Evolutionary conservation across 2,329 filamentous ascomycete genomes (phyloP), one percentile per base, ranked within the genome.

Genomic region (Hirsutella rhossiliensis): DNA sequence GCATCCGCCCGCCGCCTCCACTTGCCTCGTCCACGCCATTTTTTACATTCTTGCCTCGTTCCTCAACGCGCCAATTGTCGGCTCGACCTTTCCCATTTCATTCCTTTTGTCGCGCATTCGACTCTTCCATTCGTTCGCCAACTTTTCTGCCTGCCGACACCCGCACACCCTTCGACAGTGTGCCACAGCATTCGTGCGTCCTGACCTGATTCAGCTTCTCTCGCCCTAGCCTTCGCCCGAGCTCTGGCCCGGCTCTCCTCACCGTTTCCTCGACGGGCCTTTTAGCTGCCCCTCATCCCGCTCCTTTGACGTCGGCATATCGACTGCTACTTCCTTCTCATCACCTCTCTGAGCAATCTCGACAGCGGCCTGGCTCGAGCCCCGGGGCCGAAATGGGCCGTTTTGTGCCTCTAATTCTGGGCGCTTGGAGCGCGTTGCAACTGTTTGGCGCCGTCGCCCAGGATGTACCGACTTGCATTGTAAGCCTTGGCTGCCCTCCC

Each of bases 381-480:
- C 27, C n/a, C 18, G 19, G 20, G 30, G 34, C 47, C 47, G 45
- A 51, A 5, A 60, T 61, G 52, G 59, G 52, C 43, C 50, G 57
- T 38, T 50, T 56, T 48, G 48, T 55, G 44, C 53, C 56, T 32
- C 39, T 47, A 13, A 48, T 53, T 39, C 30, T 62, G 18, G 46
- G 56, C 47, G 59, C 55, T 45, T 51, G 61, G 48, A 52, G 54
- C 49, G 52, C 57, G 44, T 41, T 57, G 17, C 52, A 53, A 11
- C 43, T 52, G 5, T 40, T 55, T 18, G 47, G 52, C 38, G 58
- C 54, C 30, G 45, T 49, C 20, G 59, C 52, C 7, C 50, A 55
- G 38, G 45, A 47, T 43, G 51, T 37, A 31, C 42, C 53, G 17
- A 38, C 50, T 3, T 63, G 60, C 44, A 49, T 63, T 41, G 62